Evolutionary conservation across 306 rosid genomes (phyloP).

Genomic region (Ormosia semicastrata): DNA sequence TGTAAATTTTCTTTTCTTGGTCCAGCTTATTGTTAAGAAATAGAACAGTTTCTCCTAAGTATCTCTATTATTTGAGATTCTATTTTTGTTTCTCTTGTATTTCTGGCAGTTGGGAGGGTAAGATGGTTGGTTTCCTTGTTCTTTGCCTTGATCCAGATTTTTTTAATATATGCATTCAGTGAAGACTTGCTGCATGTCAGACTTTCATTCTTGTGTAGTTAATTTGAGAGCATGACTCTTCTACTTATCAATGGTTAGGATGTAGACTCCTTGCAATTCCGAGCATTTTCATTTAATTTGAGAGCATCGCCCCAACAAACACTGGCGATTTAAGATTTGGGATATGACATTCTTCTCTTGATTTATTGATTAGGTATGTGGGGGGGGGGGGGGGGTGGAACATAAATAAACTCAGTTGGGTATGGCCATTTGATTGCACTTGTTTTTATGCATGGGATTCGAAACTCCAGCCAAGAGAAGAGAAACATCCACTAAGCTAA

Average conservation of each 20-base stretch:
- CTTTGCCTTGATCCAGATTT: neutral
- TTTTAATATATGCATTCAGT: neutral
- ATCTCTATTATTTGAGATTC: neutral
- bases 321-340: neutral
- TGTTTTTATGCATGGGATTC: too few relatives aligned
- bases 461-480: too few relatives aligned
- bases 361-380: neutral
- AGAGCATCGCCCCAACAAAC: neutral
- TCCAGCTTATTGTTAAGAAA: neutral
- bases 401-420: too few relatives aligned
- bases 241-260: neutral
- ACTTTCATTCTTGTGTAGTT: neutral
- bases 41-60: neutral
- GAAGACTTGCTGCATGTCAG: neutral
- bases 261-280: neutral
- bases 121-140: neutral
- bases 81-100: neutral
- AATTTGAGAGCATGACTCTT: neutral
- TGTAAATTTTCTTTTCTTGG: neutral
- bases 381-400: too few relatives aligned
- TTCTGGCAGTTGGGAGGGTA: neutral
- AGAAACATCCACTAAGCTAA: too few relatives aligned
- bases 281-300: too few relatives aligned
- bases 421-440: too few relatives aligned
- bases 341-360: neutral